A percentile compares a stretch with the other conserved stretches of the same genome.
phyloP scores from a whole-genome alignment of 2,329 filamentous ascomycete genomes.

The Blastomyces parvus region DNA sequence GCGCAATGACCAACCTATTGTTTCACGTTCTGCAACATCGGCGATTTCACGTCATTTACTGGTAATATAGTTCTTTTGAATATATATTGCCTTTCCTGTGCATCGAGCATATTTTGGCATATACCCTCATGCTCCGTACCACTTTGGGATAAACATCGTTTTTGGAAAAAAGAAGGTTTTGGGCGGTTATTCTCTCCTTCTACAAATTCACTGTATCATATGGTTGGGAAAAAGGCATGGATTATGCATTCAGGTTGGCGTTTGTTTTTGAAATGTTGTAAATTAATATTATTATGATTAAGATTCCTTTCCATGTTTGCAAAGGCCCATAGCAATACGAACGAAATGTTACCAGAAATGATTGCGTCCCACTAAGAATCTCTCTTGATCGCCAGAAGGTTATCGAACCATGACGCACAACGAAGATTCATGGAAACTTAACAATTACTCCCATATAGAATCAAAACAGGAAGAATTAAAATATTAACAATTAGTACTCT shows the following conservation, averaged over 20 bases:
- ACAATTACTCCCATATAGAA: too few relatives aligned
- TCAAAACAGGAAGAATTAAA: background rate
- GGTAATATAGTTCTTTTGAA: background rate
- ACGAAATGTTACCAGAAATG: background rate
- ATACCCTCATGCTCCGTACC: background rate
- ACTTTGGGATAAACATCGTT: background rate
- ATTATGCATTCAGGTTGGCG: background rate
- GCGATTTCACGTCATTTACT: background rate
- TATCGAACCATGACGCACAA: background rate
- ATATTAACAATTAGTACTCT: background rate
- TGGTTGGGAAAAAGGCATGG: background rate
- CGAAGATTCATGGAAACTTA: too few relatives aligned
- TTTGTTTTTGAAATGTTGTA: background rate
- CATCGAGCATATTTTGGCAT: conserved; percentile 1
- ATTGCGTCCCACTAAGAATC: too few relatives aligned
- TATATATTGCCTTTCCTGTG: conserved; percentile 4
- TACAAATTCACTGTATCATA: conserved; percentile 1
- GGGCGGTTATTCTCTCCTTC: background rate
- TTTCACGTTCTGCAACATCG: background rate
- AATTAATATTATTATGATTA: background rate
- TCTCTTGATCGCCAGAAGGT: background rate
- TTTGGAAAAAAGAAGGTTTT: background rate
- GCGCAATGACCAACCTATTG: background rate
- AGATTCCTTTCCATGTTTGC: background rate
- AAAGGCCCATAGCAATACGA: background rate